These are phyloP conservation scores for Botrytis porri DNA, from an alignment of 2,329 filamentous ascomycete genomes.

Conservation along the genomic window DNA sequence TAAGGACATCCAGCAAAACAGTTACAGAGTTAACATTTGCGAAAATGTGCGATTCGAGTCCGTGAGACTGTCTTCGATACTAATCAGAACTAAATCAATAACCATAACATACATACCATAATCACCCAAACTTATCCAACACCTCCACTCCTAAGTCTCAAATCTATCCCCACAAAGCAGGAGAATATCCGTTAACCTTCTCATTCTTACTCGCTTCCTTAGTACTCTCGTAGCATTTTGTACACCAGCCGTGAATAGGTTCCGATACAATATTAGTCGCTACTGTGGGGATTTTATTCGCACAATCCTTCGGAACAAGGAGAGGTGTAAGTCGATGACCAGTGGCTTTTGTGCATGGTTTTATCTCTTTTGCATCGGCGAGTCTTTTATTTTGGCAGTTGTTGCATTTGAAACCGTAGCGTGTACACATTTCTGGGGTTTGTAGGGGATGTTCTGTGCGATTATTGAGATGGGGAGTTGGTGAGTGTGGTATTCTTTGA, in stretches of 20 bases:
- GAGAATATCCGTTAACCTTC: background rate
- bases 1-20: background rate
- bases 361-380: background rate
- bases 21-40: background rate
- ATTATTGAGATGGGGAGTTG: background rate
- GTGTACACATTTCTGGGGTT: background rate
- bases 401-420: background rate
- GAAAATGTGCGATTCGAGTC: background rate
- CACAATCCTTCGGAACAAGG: background rate
- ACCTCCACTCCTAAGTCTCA: background rate
- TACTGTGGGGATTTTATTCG: background rate
- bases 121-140: background rate
- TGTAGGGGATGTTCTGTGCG: background rate
- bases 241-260: background rate
- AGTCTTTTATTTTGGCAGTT: background rate
- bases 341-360: background rate
- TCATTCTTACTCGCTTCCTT: background rate
- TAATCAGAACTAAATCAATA: background rate
- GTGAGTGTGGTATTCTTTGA: background rate
- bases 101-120: accelerated
- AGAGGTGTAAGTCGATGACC: background rate
- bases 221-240: background rate
- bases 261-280: background rate
- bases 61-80: background rate
- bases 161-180: background rate